Base-by-base conservation (phyloP, 1,139 yeast genomes). In the Yamadazyma taylorii region DNA sequence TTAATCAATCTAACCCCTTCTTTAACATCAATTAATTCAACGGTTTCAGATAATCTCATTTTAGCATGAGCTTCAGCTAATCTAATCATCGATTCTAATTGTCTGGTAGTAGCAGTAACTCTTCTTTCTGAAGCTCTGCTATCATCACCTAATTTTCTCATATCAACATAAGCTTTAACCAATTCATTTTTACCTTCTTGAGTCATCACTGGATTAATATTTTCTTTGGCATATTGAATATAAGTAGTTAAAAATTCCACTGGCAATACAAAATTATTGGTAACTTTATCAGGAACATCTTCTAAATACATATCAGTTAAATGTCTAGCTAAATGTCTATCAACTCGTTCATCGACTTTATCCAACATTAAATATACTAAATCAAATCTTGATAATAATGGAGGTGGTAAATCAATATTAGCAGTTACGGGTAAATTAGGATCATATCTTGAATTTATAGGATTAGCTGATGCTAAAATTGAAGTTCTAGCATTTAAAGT, bases 81-180 rank as follows among this genome's bases (percentile, higher is more conserved):
- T 56, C 99, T 81, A 51, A 90, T 89, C 96, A 92, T 88, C 42
- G 95, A 85, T 62, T 92, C 98, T 42, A 92, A 70, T 59, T 94
- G 98, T 64, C 99, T 79, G 1, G 99, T 92, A 1, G 99, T 92
- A 4, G 99, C 99, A 1, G 99, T 92, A 48, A 92, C 87, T 52
- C 99, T 75, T 64, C 85, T 85, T 50, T 92, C 97, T 5, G 89
- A 73, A 1, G 90, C 71, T 45, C 96, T 73, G 10, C 85, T 78
- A 56, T 90, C 97, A 56, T 92, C 97, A 35, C 98, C 98, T 48
- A 89, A 66, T 56, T 85, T 85, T 53, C 99, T 76, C 96, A 92
- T 90, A 25, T 81, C 94, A 31, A 92, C 97, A 57, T 94, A 92
- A 0, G 88, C 80, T 48, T 80, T 75, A n/a, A 92, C 97, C 38